A percentile compares a stretch with the other conserved stretches of the same genome.
These are phyloP conservation scores for Kodamaea ohmeri DNA, from an alignment of 1,139 yeast genomes.

Conservation along the genomic window DNA sequence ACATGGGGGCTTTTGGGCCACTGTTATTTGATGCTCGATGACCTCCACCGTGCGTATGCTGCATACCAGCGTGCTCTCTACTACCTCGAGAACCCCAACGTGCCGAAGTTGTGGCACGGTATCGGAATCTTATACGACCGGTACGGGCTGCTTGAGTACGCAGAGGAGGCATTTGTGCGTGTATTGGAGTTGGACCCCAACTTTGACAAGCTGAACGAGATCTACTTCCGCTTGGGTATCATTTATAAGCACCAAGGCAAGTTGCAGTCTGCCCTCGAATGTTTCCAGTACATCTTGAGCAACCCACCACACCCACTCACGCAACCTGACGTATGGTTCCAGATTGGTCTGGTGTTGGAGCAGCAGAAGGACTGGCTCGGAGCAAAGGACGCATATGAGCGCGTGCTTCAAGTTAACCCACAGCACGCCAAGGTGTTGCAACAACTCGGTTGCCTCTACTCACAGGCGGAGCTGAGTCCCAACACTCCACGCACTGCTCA, in stretches of 20 bases:
- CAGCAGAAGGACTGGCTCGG: slow-evolving; percentile 89
- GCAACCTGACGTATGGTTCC: slow-evolving; percentile 98
- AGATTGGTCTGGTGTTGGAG: slow-evolving; percentile 92
- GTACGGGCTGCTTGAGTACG: slow-evolving; percentile 92
- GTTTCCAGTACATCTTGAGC: slow-evolving; percentile 85
- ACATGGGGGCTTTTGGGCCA: slow-evolving; percentile 98
- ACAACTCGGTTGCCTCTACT: slow-evolving; percentile 92
- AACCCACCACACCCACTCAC: slow-evolving; percentile 95
- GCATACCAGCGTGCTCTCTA: slow-evolving; percentile 95
- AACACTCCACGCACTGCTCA: slow-evolving; percentile 17
- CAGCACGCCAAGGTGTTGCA: slow-evolving; percentile 94
- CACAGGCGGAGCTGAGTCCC: slow-evolving; percentile 56
- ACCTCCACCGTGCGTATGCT: slow-evolving; percentile 89
- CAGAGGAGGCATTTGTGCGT: slow-evolving; percentile 96
- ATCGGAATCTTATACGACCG: slow-evolving; percentile 94
- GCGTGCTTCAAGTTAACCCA: slow-evolving; percentile 85
- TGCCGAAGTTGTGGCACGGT: slow-evolving; percentile 97
- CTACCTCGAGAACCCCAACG: slow-evolving; percentile 88
- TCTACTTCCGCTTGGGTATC: slow-evolving; percentile 94
- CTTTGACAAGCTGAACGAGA: slow-evolving; percentile 94
- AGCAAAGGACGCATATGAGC: slow-evolving; percentile 93
- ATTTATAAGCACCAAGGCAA: slow-evolving; percentile 94
- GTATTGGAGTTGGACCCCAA: slow-evolving; percentile 94
- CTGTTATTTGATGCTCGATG: slow-evolving; percentile 95
- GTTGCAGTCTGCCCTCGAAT: slow-evolving; percentile 81